These are phyloP conservation scores for Ophioceras dolichostomum DNA, from an alignment of 2,329 filamentous ascomycete species.

Conservation along the genomic window DNA sequence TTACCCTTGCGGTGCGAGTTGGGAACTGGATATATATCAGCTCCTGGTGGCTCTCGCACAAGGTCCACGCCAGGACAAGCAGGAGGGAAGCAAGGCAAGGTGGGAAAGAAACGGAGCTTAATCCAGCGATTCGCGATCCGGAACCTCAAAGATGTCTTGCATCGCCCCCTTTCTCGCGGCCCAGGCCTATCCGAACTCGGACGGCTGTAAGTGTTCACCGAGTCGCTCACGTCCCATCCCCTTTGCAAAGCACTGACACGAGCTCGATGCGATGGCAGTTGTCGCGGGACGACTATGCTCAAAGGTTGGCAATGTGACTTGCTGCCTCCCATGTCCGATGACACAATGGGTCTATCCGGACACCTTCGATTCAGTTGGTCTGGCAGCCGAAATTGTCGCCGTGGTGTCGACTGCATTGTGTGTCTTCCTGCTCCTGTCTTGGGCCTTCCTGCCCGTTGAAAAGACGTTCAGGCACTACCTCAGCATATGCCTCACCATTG, in stretches of 20 bases:
- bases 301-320: slow-evolving; percentile 40
- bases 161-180: no score
- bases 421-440: slow-evolving; percentile 67
- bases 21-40: no score
- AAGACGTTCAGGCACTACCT: slow-evolving; percentile 90
- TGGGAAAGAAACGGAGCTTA: no score
- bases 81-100: no score
- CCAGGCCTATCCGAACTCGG: slow-evolving; percentile 5
- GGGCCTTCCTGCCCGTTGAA: slow-evolving; percentile 67
- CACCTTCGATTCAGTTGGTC: slow-evolving; percentile 45
- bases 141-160: no score
- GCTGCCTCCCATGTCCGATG: slow-evolving; percentile 84
- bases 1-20: no score
- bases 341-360: slow-evolving; percentile 63
- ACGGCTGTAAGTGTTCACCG: slow-evolving; percentile 7
- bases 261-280: no score
- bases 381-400: slow-evolving; percentile 71
- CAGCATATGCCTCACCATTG: slow-evolving; percentile 72
- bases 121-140: no score
- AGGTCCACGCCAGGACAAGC: no score
- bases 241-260: not conserved
- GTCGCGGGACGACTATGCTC: slow-evolving; percentile 42
- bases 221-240: not conserved
- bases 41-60: no score
- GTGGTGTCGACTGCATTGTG: slow-evolving; percentile 61